A percentile compares a stretch with the other conserved stretches of the same genome.
Conservation (phyloP, 192 early-diverging fungal species). For the Gonapodya sp. region DNA sequence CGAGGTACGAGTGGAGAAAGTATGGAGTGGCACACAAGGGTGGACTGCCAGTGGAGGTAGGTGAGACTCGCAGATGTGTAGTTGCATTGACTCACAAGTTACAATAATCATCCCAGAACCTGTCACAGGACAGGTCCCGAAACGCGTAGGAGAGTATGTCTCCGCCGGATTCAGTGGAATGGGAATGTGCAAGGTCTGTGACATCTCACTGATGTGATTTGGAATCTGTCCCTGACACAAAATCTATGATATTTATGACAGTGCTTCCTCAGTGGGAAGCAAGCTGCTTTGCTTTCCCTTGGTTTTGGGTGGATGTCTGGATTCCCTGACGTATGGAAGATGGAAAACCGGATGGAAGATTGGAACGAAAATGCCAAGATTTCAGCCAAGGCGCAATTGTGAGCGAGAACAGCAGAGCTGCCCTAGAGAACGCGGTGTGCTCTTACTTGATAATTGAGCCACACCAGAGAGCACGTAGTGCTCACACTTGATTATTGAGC, state of each 20-base stretch:
- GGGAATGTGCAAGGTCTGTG: neutral
- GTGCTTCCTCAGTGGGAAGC: neutral
- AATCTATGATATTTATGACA: too few relatives aligned
- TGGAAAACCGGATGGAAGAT: neutral
- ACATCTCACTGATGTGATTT: too few relatives aligned
- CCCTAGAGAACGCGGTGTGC: too few relatives aligned
- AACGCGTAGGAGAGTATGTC: neutral
- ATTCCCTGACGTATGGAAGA: neutral
- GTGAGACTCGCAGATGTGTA: neutral
- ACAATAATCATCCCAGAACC: too few relatives aligned
- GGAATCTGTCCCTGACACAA: too few relatives aligned
- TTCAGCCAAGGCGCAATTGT: too few relatives aligned
- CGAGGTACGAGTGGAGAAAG: neutral
- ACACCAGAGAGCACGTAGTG: too few relatives aligned
- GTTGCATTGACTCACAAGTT: too few relatives aligned
- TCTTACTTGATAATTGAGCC: too few relatives aligned
- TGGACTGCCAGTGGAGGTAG: neutral
- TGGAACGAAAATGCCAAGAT: too few relatives aligned
- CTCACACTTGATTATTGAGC: too few relatives aligned
- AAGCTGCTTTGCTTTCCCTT: neutral
- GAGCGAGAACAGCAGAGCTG: too few relatives aligned
- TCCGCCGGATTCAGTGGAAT: neutral
- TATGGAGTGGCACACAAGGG: slow-evolving; percentile 4
- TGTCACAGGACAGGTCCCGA: neutral
- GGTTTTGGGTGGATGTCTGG: neutral